Evolutionary conservation across 1,139 yeast species (phyloP), one percentile per base, ranked within the genome.

Genomic region (Scheffersomyces stambukii): DNA sequence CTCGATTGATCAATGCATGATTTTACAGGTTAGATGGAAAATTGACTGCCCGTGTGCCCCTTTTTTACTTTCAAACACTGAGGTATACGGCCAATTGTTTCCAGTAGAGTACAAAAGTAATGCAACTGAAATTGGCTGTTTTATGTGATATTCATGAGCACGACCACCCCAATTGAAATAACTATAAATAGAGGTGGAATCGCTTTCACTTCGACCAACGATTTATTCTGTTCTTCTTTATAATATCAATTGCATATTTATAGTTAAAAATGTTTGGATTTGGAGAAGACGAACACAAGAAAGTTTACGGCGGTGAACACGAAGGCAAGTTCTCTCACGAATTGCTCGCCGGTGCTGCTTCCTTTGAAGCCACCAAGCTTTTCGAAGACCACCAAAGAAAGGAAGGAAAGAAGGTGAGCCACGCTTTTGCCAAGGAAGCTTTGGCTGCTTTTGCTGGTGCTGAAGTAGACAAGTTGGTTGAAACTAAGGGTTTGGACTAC

Each of bases 241-340:
- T 25, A 6, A 19, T 21, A 10, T 22, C n/a, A n/a, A n/a, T n/a
- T n/a, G n/a, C n/a, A n/a, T n/a, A n/a, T n/a, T n/a, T n/a, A n/a
- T n/a, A n/a, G n/a, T n/a, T n/a, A n/a, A 19, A 13, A 32, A 45
- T 46, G 46, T 45, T 46, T 28, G 51, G 41, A 24, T 42, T 41
- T 18, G 38, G 33, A 23, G 38, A 70, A 74, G 38, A 70, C 73
- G 6, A 74, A 83, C 4, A 62, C 60, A 29, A 71, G 60, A 45
- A 59, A 52, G 61, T 54, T 20, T 54, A 55, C 49, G 58, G 59
- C 30, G 52, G 42, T 10, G 8, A 18, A 10, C 60, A 55, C 48
- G 57, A 54, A 35, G 58, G 53, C 22, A 52, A 54, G 42, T 49
- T 56, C 41, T 42, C 57, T 15, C 61, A 56, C 38, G 62, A 56